Base-by-base conservation (phyloP, 1,284 basidiomycete species). In the Cutaneotrichosporon dermatis region DNA sequence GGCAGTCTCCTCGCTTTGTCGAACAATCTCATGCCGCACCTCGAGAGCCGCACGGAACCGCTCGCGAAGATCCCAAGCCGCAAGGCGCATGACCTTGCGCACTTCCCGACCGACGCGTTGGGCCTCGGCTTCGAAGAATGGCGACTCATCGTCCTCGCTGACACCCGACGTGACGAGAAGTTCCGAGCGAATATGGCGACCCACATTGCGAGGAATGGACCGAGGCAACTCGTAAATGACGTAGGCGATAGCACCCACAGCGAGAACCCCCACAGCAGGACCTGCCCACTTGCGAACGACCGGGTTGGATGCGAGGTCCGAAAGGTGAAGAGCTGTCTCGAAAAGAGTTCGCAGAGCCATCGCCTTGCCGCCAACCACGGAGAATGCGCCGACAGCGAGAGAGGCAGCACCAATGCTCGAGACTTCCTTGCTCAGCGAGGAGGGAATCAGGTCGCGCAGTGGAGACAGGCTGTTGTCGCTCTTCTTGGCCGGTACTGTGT, bases 181-280 rank as follows among this genome's bases (percentile, higher is more conserved):
- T 12, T 84, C 82, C 2, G 84, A 80, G 45, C 76, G 73, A 25
- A 82, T 66, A 52, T 89, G 83, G 58, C 91, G 83, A 3, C 93
- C 93, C 59, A 97, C 84, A 39, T 92, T 97, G 63, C 86, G 84
- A n/a, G 96, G 96, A 63, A 99, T 88, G 3, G 91, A 87, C 70
- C 82, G 85, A 0, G 96, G 96, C 34, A 99, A 83, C 72, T 98
- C 94, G 67, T 90, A 79, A 56, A 98, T 82, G 63, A 96, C 81
- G 79, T 95, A 98, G 1, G 85, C 87, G 3, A 88, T 84, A 12
- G 88, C 80, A 12, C 92, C 92, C 56, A 90, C 80, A 13, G 87
- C 84, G 51, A 86, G 78, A 9, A 71, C 63, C 35, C 91, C 90
- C 48, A 96, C 69, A 53, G 91, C 83, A 1, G 95, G 93, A 0